phyloP scores from a whole-genome alignment of 768 basidiomycete species.

The Termitomyces sp. region DNA sequence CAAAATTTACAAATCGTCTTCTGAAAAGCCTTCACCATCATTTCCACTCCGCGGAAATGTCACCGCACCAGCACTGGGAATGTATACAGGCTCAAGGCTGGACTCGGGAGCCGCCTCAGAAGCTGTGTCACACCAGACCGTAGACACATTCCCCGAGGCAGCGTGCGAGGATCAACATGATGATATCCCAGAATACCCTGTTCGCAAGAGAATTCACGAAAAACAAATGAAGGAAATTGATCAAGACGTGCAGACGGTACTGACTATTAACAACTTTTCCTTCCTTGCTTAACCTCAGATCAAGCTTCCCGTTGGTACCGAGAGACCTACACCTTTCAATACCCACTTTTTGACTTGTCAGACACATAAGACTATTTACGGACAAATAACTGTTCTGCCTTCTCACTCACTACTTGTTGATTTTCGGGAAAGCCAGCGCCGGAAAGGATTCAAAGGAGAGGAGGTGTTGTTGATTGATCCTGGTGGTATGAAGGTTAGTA shows the following conservation, averaged over 20 bases:
- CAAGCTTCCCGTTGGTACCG: slow-evolving; percentile 26
- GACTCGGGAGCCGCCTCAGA: background rate
- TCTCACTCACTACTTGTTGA: slow-evolving; percentile 47
- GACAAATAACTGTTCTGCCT: slow-evolving; percentile 44
- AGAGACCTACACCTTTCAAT: slow-evolving; percentile 30
- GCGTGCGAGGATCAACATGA: background rate
- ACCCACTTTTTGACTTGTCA: slow-evolving; percentile 28
- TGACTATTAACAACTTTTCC: background rate
- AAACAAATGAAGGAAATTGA: background rate
- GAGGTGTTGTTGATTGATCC: slow-evolving; percentile 40
- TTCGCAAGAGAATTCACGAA: background rate
- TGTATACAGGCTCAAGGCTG: background rate
- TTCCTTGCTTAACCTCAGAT: background rate
- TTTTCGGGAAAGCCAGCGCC: slow-evolving; percentile 48
- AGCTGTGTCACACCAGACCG: background rate
- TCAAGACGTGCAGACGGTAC: background rate
- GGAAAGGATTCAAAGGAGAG: slow-evolving; percentile 36
- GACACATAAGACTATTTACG: slow-evolving; percentile 41
- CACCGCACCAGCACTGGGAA: background rate
- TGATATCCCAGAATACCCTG: background rate
- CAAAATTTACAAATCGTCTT: background rate
- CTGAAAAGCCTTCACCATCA: background rate
- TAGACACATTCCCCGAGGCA: background rate
- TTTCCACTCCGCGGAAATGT: background rate
- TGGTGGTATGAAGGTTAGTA: slow-evolving; percentile 29